These are phyloP conservation scores for Tetraselmis chui DNA, from an alignment of 139 green algal species.

Conservation along the genomic window DNA sequence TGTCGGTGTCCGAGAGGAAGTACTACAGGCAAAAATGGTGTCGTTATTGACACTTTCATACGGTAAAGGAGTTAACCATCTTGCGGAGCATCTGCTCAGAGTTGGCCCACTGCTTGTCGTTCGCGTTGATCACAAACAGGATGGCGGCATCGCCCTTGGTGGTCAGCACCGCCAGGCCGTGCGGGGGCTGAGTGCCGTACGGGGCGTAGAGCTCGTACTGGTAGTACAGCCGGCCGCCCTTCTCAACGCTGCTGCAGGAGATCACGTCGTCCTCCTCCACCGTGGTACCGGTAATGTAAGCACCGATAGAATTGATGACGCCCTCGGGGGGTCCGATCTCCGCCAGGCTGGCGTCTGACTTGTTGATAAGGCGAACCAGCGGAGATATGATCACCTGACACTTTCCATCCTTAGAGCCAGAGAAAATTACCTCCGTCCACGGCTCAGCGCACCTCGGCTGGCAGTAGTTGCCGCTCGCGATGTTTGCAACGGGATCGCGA, in stretches of 20 bases:
- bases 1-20: too few species aligned
- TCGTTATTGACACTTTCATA: too few species aligned
- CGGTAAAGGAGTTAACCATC: neutral
- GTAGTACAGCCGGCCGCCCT: slow-evolving; percentile 12
- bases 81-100: neutral
- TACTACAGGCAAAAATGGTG: too few species aligned
- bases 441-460: slow-evolving; percentile 15
- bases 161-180: slow-evolving; percentile 1
- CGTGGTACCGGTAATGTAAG: slow-evolving; percentile 12
- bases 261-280: slow-evolving; percentile 9
- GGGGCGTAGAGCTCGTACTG: slow-evolving; percentile 4
- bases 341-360: slow-evolving; percentile 2
- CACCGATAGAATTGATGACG: slow-evolving; percentile 12
- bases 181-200: slow-evolving; percentile 4
- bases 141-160: neutral
- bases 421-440: slow-evolving; percentile 10
- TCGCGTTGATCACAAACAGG: slow-evolving; percentile 1
- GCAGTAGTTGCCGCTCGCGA: slow-evolving; percentile 14
- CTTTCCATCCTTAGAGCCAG: neutral
- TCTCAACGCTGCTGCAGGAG: neutral
- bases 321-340: slow-evolving; percentile 10
- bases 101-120: slow-evolving; percentile 4
- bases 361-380: slow-evolving; percentile 9
- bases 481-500: slow-evolving; percentile 8
- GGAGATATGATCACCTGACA: slow-evolving; percentile 14